Evolutionary conservation across 208 protist genomes (phyloP).

Genomic region (Novymonas esmeraldas): DNA sequence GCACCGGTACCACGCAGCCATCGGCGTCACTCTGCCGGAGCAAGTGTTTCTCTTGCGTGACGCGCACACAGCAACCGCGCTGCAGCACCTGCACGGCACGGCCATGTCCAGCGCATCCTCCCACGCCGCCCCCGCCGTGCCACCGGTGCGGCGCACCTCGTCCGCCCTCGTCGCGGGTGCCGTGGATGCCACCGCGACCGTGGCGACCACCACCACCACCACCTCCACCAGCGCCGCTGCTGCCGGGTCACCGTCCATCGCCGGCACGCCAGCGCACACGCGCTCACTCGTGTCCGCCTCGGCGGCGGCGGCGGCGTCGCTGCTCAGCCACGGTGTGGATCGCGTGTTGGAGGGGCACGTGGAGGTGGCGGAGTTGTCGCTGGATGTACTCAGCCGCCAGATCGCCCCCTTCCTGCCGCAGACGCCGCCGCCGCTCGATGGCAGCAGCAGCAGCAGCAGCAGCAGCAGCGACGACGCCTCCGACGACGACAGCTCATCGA

Average conservation of each 20-base stretch:
- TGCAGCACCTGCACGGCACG: slow-evolving; percentile 1
- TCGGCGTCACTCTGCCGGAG: slow-evolving; percentile 34
- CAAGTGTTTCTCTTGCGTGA: slow-evolving; percentile 34
- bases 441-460: no score
- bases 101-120: no score
- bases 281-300: neutral
- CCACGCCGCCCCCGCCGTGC: no score
- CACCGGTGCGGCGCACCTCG: no score
- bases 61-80: neutral
- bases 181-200: neutral
- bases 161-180: neutral
- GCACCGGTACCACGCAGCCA: slow-evolving; percentile 25
- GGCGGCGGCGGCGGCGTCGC: neutral
- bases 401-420: slow-evolving; percentile 18
- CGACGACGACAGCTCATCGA: neutral
- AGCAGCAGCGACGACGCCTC: neutral
- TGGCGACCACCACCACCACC: no score
- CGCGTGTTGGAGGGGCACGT: slow-evolving; percentile 33
- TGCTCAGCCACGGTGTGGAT: neutral
- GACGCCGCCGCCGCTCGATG: slow-evolving; percentile 2
- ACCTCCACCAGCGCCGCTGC: no score
- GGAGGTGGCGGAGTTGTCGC: slow-evolving; percentile 31
- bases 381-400: slow-evolving; percentile 28
- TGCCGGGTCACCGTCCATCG: no score
- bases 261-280: neutral